Percentiles rank a stretch among this genome's conserved stretches.
Conservation (phyloP, 202 grass and related monocot species). For the Hordeum pubiflorum region DNA sequence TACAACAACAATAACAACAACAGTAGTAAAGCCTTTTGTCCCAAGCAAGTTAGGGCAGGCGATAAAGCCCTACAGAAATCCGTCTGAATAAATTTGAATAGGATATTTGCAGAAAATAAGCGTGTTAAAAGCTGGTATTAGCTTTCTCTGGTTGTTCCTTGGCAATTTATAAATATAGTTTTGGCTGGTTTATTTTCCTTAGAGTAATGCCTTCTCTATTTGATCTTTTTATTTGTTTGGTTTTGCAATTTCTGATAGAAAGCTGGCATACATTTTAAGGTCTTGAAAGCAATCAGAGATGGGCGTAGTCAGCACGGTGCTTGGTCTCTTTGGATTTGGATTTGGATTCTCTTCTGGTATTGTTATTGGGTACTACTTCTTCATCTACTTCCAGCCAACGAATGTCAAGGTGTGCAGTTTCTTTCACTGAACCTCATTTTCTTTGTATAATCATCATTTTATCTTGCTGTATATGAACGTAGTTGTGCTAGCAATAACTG, state of each 20-base stretch:
- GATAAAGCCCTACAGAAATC: neutral
- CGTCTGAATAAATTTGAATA: neutral
- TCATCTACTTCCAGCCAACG: constrained; percentile 73
- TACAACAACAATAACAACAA: neutral
- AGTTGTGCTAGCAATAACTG: neutral
- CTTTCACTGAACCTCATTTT: neutral
- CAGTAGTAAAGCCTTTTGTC: too few species aligned
- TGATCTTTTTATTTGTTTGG: neutral
- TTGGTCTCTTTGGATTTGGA: constrained; percentile 84
- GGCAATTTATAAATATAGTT: neutral
- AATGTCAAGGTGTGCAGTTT: constrained; percentile 65
- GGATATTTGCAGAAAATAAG: neutral
- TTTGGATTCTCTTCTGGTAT: constrained; percentile 63
- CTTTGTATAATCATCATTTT: neutral
- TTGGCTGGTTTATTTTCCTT: neutral
- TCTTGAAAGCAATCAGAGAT: constrained; percentile 34
- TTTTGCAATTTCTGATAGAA: constrained; percentile 13
- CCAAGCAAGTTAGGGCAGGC: too few species aligned
- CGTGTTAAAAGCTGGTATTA: neutral
- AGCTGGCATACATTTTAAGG: constrained; percentile 18
- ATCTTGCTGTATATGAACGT: neutral
- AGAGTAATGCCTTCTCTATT: neutral
- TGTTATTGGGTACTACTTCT: constrained; percentile 73
- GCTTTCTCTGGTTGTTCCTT: constrained; percentile 9
- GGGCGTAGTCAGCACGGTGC: constrained; percentile 66